Base-by-base conservation (phyloP, 2,329 filamentous ascomycete genomes). In the Cordyceps fumosorosea region DNA sequence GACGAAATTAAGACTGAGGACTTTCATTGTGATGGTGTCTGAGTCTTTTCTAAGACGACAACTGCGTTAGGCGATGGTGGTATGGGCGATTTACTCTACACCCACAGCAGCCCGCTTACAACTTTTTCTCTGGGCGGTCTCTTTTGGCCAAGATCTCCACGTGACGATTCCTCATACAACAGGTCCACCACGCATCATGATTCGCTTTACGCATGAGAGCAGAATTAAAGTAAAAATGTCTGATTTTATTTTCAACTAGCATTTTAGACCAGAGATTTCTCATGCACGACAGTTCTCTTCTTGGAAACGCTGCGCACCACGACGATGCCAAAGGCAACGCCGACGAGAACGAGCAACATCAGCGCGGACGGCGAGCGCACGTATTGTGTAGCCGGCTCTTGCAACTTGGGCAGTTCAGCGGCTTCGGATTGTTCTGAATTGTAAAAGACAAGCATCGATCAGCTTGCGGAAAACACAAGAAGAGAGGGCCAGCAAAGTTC, bases 1-100 rank as follows among this genome's bases (percentile, higher is more conserved):
- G 67, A 98, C 81, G 77, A 99, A 99, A 78, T 98, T 98, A 70
- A 96, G 88, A 64, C 92, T 97, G 58, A 98, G 85, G 65, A 98
- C 81, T 77, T 98, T 98, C 95, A 99, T 99, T 62, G 62, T 64
- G 48, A 61, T 37, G 14, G 29, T 8, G n/a, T 42, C 7, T 40
- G 26, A 26, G 3, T 24, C 20, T 53, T 26, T 54, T 26, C 5
- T 26, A 24, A 8, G 22, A 11, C 12, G 24, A 11, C 24, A 26
- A 26, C 6, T 3, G 14, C 12, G 6, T 8, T n/a, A 24, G n/a
- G 44, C 16, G 45, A 6, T 45, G 44, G n/a, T 20, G 50, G 51
- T 44, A 40, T 22, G 37, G 47, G 48, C 53, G 32, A 51, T 8
- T 3, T 22, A 32, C 26, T 53, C 18, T 34, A 45, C 20, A 71